phyloP scores from a whole-genome alignment of 169 alveolate genomes.

The Eimeria sp. region DNA sequence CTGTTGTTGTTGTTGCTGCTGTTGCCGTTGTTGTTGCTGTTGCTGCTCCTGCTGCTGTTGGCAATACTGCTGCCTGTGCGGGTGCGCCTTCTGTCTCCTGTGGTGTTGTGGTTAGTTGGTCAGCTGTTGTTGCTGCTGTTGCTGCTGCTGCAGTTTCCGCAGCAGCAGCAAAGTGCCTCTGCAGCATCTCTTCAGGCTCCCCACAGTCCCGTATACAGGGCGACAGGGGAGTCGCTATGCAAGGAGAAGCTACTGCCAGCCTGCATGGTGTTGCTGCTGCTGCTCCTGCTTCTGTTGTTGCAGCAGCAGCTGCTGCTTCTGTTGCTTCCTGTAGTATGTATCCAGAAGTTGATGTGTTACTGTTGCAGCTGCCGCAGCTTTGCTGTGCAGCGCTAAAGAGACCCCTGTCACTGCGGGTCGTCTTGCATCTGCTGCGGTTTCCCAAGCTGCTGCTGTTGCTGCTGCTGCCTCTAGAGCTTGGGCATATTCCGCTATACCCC shows the following conservation, averaged over 20 bases:
- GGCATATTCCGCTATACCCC: too few relatives aligned
- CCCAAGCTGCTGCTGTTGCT: slow-evolving; percentile 21
- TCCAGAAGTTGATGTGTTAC: not conserved
- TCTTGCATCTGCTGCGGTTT: not conserved
- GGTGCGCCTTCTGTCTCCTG: not conserved
- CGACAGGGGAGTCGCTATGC: not conserved
- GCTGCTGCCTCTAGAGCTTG: not conserved
- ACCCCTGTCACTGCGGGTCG: not conserved
- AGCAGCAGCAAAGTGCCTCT: slow-evolving; percentile 1
- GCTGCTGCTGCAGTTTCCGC: not conserved
- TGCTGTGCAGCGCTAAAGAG: not conserved
- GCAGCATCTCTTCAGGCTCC: not conserved
- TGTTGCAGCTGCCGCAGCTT: not conserved
- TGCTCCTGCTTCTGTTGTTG: slow-evolving; percentile 14
- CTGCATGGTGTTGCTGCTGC: not conserved
- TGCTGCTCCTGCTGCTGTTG: not conserved
- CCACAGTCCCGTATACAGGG: not conserved
- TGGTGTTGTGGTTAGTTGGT: not conserved
- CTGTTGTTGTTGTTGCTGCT: not conserved
- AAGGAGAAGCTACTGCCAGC: slow-evolving; percentile 2
- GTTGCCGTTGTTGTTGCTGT: not conserved
- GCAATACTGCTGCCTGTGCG: not conserved
- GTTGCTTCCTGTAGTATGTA: not conserved
- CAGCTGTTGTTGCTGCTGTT: slow-evolving; percentile 5
- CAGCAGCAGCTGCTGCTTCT: not conserved